These are phyloP conservation scores for Erysimum pusillum DNA, from an alignment of 441 rosid species.

Conservation along the genomic window DNA sequence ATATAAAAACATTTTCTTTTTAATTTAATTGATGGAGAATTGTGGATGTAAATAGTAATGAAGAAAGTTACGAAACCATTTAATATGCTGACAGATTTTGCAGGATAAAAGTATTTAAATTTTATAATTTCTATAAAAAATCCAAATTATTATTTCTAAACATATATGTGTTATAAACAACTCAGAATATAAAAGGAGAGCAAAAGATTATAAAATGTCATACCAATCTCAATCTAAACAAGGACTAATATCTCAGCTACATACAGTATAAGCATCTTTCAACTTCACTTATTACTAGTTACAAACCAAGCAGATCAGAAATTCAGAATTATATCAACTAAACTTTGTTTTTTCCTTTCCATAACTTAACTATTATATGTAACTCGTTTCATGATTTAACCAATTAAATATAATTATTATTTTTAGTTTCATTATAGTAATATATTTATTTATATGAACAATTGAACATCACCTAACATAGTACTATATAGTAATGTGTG, in stretches of 20 bases:
- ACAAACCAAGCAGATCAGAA: background rate
- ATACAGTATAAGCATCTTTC: background rate
- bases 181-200: too few relatives aligned
- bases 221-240: background rate
- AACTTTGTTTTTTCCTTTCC: background rate
- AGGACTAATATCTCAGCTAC: background rate
- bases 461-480: background rate
- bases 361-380: background rate
- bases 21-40: background rate
- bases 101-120: background rate
- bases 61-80: background rate
- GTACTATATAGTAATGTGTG: background rate
- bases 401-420: background rate
- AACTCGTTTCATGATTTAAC: slow-evolving; percentile 2
- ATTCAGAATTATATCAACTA: background rate
- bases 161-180: too few relatives aligned
- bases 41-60: background rate
- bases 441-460: background rate
- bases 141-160: too few relatives aligned
- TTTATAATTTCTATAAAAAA: too few relatives aligned
- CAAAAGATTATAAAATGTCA: background rate
- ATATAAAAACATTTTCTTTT: background rate
- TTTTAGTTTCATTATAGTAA: background rate
- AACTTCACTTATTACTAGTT: background rate
- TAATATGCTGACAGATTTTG: slow-evolving; percentile 7